Percentiles rank a stretch among this genome's conserved stretches.
Conservation (phyloP, 1,284 basidiomycete genomes). For the Tilletiaria anomala region DNA sequence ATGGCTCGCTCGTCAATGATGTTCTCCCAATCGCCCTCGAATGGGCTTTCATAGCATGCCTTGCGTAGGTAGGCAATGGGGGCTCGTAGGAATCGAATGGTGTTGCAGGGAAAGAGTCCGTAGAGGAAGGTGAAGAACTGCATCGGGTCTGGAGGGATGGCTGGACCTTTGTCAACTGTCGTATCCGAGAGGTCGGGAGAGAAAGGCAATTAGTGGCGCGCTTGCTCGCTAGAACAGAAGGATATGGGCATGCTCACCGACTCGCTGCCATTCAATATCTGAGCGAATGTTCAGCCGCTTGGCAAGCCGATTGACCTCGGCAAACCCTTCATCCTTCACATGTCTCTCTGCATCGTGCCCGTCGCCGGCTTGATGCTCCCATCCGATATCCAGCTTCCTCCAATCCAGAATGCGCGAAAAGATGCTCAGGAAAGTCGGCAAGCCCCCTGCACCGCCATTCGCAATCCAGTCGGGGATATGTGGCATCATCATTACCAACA, state of each 20-base stretch:
- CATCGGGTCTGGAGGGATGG: constrained; percentile 11
- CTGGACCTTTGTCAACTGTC: too few relatives aligned
- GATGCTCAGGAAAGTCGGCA: constrained; percentile 26
- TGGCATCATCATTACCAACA: constrained; percentile 33
- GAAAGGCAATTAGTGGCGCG: constrained; percentile 4
- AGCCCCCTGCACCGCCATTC: constrained; percentile 19
- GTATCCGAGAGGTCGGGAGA: constrained; percentile 11
- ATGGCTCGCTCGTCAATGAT: constrained; percentile 50
- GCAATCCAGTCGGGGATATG: constrained; percentile 35
- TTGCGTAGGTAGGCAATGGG: constrained; percentile 53
- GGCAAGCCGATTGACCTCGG: constrained; percentile 20
- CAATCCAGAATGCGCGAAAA: constrained; percentile 31
- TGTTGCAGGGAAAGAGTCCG: constrained; percentile 73
- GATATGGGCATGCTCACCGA: constrained; percentile 5
- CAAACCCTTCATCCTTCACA: constrained; percentile 20
- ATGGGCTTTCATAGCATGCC: constrained; percentile 40
- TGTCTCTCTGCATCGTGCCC: constrained; percentile 9
- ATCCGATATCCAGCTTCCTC: constrained; percentile 18
- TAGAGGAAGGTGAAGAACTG: constrained; percentile 58
- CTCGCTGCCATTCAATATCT: constrained; percentile 17
- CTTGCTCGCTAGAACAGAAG: neutral
- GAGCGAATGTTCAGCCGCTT: constrained; percentile 19
- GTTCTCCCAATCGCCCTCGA: constrained; percentile 42
- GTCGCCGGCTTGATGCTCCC: constrained; percentile 17
- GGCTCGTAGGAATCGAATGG: constrained; percentile 56